These are phyloP conservation scores for Histomonas meleagridis DNA, from an alignment of 208 protist genomes.

Conservation along the genomic window DNA sequence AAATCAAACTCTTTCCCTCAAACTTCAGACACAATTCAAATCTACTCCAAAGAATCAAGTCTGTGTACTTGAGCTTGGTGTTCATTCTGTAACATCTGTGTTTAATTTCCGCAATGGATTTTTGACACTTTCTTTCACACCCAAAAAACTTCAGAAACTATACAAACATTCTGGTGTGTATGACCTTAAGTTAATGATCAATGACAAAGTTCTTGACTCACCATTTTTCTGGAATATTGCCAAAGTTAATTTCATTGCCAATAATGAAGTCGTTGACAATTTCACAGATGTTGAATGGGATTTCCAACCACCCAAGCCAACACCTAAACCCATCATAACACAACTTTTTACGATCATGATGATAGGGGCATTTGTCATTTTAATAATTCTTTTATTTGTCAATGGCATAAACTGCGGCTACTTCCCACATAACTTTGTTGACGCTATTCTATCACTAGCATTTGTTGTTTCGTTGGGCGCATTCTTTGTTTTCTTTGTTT, in stretches of 20 bases:
- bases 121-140: background rate
- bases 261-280: slow-evolving; percentile 18
- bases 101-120: background rate
- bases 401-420: background rate
- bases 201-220: background rate
- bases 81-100: background rate
- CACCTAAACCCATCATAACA: background rate
- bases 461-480: background rate
- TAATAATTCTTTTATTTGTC: background rate
- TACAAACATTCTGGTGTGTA: slow-evolving; percentile 6
- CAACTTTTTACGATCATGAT: background rate
- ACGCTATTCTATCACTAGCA: background rate
- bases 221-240: background rate
- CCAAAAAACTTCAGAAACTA: background rate
- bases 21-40: background rate
- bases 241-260: background rate
- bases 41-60: background rate
- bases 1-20: background rate
- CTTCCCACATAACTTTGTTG: slow-evolving; percentile 6
- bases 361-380: background rate
- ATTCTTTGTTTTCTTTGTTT: background rate
- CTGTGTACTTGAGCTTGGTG: background rate
- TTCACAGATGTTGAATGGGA: slow-evolving; percentile 32
- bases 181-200: background rate
- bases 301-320: background rate